Base-by-base conservation (phyloP, 148 eudicot genomes). In the Silene conica region DNA sequence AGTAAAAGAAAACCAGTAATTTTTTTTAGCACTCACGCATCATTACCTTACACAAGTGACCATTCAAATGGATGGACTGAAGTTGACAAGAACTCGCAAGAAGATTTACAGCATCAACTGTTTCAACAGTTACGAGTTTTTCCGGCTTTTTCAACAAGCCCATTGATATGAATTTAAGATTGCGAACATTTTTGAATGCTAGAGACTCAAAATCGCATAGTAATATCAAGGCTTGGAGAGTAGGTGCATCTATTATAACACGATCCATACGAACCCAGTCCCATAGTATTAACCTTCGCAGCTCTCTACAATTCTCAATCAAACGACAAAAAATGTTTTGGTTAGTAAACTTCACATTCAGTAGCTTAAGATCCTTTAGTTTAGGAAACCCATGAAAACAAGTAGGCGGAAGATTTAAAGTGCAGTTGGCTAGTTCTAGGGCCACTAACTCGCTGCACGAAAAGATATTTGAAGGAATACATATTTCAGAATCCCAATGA, bases 361-460 rank as follows among this genome's bases (percentile, higher is more conserved):
- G 0, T 1, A 73, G 59, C 60, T 6, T 69, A 50, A 73, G 69
- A 1, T 16, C 5, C 7, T 6, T 20, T 16, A 73, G 76, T 11
- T 48, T 19, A 9, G 75, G 31, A 73, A 73, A 73, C 26, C 75
- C 75, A 2, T 3, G 8, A 18, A 61, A 60, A 48, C 6, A 20
- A 22, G 19, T 19, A 13, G 75, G 75, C 2, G 48, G 67, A 4
- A 34, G 2, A 9, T 55, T 72, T 59, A 73, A 34, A 23, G 1
- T 0, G 25, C 2, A 62, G 11, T 1, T 0, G 6, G 0, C 15
- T 0, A 73, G 52, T 0, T 14, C 2, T 54, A 73, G 54, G 4
- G 48, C 0, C 8, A 62, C 76, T 19, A 73, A 25, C 16, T 73
- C 60, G 22, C 13, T 63, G 13, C 76, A 73, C 0, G 18, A 5